Evolutionary conservation across 352 stramenopile species (phyloP), one percentile per base, ranked within the genome.

Genomic region (Pythium rishiriense): DNA sequence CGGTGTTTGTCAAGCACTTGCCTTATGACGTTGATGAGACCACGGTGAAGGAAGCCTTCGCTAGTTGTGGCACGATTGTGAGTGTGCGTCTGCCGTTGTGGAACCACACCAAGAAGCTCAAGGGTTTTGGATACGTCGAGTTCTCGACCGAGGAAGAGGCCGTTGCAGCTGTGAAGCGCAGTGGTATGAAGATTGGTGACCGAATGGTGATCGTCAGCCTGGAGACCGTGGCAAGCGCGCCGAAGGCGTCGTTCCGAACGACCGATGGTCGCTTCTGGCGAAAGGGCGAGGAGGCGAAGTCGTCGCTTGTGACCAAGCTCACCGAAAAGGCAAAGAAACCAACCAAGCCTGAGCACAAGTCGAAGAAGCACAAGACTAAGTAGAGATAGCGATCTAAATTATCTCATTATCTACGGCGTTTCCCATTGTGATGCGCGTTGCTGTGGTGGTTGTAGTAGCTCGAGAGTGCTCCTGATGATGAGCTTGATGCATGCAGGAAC

Each of bases 51-150:
- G 69, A 93, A 48, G 85, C 83, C 1, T 94, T 99, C 50, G 79
- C 65, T 48, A 81, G 59, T 26, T 98, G 90, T 58, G 96, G 94
- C 12, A 91, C 83, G 21, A 95, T 99, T 67, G 69, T 83, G 15
- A 97, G 94, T 64, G 85, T 99, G 14, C 90, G 97, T 15, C 72
- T 99, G 67, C 88, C 91, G 12, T 68, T 96, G 45, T 98, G 97
- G 84, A 94, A 97, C 59, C 83, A 97, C 68, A 98, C 88, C 10
- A 90, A 97, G 65, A 93, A 97, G 63, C 81, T 93, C 17, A 99
- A 99, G 78, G 97, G 97, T 50, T 98, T 99, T 81, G 93, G 88
- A 37, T 99, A 99, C 64, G 86, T 96, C 22, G 86, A 94, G 73
- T 96, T 95, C 57, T 76, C 77, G n/a, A 88, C 58, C 19, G 86